Percentiles rank a stretch among this genome's conserved stretches.
These are phyloP conservation scores for Arabidopsis lyrata DNA, from an alignment of 441 rosid genomes.

Conservation along the genomic window DNA sequence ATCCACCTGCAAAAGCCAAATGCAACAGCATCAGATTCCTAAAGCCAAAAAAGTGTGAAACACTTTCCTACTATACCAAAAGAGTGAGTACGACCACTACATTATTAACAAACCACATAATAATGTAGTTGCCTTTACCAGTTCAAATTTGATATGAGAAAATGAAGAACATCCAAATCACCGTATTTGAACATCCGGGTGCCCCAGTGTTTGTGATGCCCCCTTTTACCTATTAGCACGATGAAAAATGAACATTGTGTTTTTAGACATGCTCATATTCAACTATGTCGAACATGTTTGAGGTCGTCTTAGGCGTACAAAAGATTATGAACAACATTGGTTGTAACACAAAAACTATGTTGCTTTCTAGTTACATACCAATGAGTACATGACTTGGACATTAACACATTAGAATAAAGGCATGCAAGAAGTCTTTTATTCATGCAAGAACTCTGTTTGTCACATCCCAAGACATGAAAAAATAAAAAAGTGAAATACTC, in stretches of 20 bases:
- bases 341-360: constrained; percentile 7
- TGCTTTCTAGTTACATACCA: constrained; percentile 5
- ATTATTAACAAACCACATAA: constrained; percentile 12
- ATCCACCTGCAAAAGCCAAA: constrained; percentile 78
- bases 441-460: constrained; percentile 27
- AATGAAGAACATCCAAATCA: constrained; percentile 90
- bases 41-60: constrained; percentile 19
- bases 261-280: constrained; percentile 21
- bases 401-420: constrained; percentile 28
- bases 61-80: constrained; percentile 23
- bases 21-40: constrained; percentile 31
- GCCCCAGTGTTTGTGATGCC: constrained; percentile 97
- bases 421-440: constrained; percentile 22
- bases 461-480: constrained; percentile 11
- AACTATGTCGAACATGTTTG: constrained; percentile 16
- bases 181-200: constrained; percentile 97
- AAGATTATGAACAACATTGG: constrained; percentile 20
- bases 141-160: constrained; percentile 90
- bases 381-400: constrained; percentile 8
- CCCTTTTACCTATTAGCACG: constrained; percentile 77
- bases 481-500: not conserved
- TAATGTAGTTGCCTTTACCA: constrained; percentile 62
- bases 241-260: constrained; percentile 13
- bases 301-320: constrained; percentile 19
- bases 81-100: constrained; percentile 19